A percentile compares a stretch with the other conserved stretches of the same genome.
phyloP scores from a whole-genome alignment of 2,329 filamentous ascomycete species.

The Keithomyces neogunnii region DNA sequence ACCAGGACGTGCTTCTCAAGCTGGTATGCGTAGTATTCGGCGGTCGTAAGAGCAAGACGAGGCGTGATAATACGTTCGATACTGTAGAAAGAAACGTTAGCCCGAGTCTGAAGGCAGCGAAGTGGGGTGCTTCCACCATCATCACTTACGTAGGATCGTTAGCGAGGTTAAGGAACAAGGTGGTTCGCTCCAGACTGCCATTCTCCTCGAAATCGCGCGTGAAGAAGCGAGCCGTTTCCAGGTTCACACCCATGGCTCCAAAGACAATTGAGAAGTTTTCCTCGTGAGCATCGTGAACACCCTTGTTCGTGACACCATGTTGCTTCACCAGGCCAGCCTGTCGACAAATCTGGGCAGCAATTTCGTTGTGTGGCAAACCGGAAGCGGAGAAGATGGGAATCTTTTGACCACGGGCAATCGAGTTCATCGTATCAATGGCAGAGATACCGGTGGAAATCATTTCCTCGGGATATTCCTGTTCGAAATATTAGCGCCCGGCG shows the following conservation, averaged over 20 bases:
- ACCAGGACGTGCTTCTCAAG: constrained; percentile 99
- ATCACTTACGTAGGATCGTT: constrained; percentile 90
- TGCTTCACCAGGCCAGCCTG: constrained; percentile 86
- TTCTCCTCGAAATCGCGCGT: constrained; percentile 98
- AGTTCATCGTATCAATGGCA: constrained; percentile 97
- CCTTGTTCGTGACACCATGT: constrained; percentile 77
- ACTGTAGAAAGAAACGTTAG: constrained; percentile 33
- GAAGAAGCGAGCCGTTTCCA: constrained; percentile 98
- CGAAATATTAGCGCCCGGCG: constrained; percentile 11
- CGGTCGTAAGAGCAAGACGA: constrained; percentile 93
- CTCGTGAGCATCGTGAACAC: constrained; percentile 90
- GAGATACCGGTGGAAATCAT: constrained; percentile 99
- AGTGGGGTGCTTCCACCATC: not conserved
- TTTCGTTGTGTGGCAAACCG: constrained; percentile 98
- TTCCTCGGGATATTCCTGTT: constrained; percentile 92
- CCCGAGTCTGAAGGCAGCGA: not conserved
- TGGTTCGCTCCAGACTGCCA: constrained; percentile 93
- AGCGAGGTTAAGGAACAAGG: constrained; percentile 96
- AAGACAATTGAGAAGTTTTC: constrained; percentile 99
- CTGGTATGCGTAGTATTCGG: constrained; percentile 99
- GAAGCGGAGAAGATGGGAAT: constrained; percentile 98
- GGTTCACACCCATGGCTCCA: constrained; percentile 99
- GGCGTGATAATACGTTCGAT: constrained; percentile 99
- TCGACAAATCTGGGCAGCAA: constrained; percentile 96
- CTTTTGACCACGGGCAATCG: constrained; percentile 96